These are phyloP conservation scores for Ceratobasidium sp. DNA, from an alignment of 1,284 basidiomycete species.

Conservation along the genomic window DNA sequence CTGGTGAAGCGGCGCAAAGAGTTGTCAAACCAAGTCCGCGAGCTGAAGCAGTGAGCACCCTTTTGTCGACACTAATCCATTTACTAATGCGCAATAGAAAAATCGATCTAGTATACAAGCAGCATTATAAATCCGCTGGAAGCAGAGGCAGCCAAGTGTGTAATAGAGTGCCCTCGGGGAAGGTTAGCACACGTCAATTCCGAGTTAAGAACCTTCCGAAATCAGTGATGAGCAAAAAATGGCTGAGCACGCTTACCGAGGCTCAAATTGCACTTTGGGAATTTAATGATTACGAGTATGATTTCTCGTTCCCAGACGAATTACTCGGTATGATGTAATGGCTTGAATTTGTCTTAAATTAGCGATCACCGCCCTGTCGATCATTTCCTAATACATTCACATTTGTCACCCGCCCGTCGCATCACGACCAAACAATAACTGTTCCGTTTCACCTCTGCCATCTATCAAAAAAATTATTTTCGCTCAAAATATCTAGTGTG, in stretches of 20 bases:
- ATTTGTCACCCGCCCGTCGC: no score
- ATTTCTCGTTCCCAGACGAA: conserved; percentile 3
- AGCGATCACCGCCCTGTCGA: no score
- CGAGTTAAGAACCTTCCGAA: no score
- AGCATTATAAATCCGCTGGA: neutral
- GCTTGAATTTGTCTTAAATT: no score
- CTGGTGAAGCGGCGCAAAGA: neutral
- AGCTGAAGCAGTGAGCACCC: no score
- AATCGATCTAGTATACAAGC: neutral
- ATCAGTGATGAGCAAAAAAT: neutral
- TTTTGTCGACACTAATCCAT: neutral
- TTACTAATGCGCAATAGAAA: neutral
- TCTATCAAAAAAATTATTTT: no score
- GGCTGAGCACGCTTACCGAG: conserved; percentile 5
- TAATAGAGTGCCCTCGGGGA: neutral
- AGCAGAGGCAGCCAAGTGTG: neutral
- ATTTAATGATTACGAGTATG: neutral
- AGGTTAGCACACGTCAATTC: neutral
- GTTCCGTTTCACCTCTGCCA: no score
- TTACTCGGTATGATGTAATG: neutral
- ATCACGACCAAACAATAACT: no score
- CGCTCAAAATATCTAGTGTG: no score
- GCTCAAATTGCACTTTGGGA: neutral
- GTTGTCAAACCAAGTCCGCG: neutral
- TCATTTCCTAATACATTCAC: no score